phyloP scores from a whole-genome alignment of 805 yeast species.

The Cyberlindnera sargentensis region DNA sequence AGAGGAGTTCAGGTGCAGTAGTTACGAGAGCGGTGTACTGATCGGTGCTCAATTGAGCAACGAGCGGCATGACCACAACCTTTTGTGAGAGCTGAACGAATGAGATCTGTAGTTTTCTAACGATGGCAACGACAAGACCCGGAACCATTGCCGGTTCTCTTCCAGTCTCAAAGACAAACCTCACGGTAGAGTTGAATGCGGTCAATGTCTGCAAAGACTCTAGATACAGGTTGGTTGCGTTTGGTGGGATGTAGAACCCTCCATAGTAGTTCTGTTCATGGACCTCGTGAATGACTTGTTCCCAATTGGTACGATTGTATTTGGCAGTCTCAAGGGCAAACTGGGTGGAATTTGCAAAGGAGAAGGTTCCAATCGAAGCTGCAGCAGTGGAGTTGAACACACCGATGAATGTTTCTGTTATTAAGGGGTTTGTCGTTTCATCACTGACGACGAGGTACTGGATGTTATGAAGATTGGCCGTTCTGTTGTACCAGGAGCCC shows the following conservation, averaged over 20 bases:
- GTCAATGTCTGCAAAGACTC: constrained; percentile 13
- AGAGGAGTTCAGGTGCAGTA: constrained; percentile 18
- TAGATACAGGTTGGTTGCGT: constrained; percentile 31
- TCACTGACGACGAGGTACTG: constrained; percentile 18
- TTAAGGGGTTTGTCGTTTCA: constrained; percentile 11
- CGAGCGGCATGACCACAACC: constrained; percentile 5
- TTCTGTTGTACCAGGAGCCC: constrained; percentile 23
- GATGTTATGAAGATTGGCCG: constrained; percentile 9
- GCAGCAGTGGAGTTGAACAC: constrained; percentile 5
- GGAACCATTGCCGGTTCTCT: constrained; percentile 38
- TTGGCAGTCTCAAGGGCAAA: constrained; percentile 4
- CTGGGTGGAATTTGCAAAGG: constrained; percentile 2
- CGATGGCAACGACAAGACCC: constrained; percentile 33
- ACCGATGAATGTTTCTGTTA: constrained; percentile 3
- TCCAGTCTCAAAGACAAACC: constrained; percentile 49
- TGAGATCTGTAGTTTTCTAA: constrained; percentile 16
- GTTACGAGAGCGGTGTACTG: constrained; percentile 11
- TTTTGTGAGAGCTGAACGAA: constrained; percentile 16
- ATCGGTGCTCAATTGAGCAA: constrained; percentile 9
- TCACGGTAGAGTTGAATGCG: constrained; percentile 18
- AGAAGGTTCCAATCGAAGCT: constrained; percentile 13
- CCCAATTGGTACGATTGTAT: constrained; percentile 13
- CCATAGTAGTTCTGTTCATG: constrained; percentile 54
- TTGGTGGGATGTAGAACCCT: constrained; percentile 40
- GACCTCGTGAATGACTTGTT: constrained; percentile 35